Evolutionary conservation across 306 rosid genomes (phyloP).

Genomic region (Cicer yamashitae): DNA sequence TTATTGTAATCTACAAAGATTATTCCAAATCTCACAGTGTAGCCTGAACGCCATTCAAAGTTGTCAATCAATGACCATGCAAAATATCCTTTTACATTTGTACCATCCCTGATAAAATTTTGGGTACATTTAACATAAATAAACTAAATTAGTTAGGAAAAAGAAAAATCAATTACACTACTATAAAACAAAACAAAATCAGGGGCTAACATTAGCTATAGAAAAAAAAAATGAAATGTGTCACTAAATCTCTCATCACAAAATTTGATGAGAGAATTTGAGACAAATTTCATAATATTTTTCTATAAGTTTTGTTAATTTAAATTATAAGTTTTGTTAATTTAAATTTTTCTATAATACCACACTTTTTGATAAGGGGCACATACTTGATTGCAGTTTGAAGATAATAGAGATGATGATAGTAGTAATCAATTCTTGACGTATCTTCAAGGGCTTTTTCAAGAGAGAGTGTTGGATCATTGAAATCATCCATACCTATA

Average conservation of each 20-base stretch:
- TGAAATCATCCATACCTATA: constrained; percentile 56
- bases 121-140: background rate
- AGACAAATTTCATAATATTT: no score
- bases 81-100: constrained; percentile 66
- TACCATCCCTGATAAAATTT: constrained; percentile 50
- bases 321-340: background rate
- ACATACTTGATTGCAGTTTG: constrained; percentile 62
- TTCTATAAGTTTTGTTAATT: background rate
- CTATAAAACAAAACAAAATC: background rate
- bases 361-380: background rate
- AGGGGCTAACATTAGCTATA: background rate
- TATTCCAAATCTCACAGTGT: constrained; percentile 55
- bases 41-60: constrained; percentile 64
- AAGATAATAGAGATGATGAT: constrained; percentile 58
- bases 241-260: no score
- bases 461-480: constrained; percentile 52
- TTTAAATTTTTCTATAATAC: background rate
- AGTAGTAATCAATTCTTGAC: constrained; percentile 51
- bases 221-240: background rate
- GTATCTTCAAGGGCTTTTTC: constrained; percentile 56
- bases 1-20: constrained; percentile 55
- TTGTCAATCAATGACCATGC: constrained; percentile 73
- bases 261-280: no score
- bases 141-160: background rate
- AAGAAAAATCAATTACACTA: background rate